Evolutionary conservation across 176 grass and related monocot species (phyloP), one percentile per base, ranked within the genome.

Genomic region (Musa schizocarpa): DNA sequence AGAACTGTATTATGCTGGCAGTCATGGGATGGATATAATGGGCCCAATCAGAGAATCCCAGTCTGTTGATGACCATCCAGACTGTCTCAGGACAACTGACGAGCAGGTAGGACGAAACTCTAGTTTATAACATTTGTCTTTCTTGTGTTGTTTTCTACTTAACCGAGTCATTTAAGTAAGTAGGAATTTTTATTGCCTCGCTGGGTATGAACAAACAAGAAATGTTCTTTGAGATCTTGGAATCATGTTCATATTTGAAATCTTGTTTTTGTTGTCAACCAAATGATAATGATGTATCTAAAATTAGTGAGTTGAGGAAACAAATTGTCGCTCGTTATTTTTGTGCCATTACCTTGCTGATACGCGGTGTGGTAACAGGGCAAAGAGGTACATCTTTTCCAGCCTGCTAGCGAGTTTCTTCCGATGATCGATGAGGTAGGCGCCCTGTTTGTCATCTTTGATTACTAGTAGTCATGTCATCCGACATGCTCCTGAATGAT

Each of bases 11-110:
- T 98, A 98, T 69, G 90, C 95, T 58, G 95, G 95, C n/a, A 99
- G 95, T 68, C 95, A 99, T 82, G 95, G 90, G 22, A 94, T 99
- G 90, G 95, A 99, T 82, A 94, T 99, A 82, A 84, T 87, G 73
- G 75, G 87, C 76, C 88, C 88, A 43, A 67, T 49, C 63, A 77
- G 81, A 88, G 25, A 80, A 79, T 76, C 81, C 80, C 50, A 75
- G 50, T 53, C 78, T 19, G 65, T 76, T 20, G 65, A 55, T 13
- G 56, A 63, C 50, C 69, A 14, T 69, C 48, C 68, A 53, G 63
- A 55, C 21, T 69, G 53, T 53, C 68, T 71, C 72, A 57, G 0
- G 16, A 75, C 80, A 48, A 77, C 81, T 63, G 70, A 87, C 65
- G 65, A 76, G 66, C 73, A 81, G 83, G 83, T 81, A 69, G 62